These are phyloP conservation scores for Pulveroboletus ravenelii DNA, from an alignment of 768 basidiomycete species.

Conservation along the genomic window DNA sequence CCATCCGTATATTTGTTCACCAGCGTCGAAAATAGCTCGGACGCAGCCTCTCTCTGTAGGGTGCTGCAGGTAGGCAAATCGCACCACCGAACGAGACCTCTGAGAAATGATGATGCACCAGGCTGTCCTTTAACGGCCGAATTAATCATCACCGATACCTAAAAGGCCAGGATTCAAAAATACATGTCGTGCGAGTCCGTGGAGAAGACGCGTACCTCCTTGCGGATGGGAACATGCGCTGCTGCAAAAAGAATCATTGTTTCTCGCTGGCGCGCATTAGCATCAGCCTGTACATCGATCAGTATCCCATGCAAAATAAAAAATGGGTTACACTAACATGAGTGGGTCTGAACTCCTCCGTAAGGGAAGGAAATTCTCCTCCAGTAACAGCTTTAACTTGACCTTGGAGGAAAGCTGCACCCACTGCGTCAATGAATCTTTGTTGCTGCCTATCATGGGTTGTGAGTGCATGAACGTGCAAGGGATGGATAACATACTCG, in stretches of 20 bases:
- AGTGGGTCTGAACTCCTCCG: conserved; percentile 44
- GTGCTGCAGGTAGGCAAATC: conserved; percentile 42
- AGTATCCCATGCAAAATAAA: not conserved
- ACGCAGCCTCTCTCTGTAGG: conserved; percentile 51
- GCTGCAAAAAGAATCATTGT: conserved; percentile 65
- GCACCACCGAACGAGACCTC: conserved; percentile 56
- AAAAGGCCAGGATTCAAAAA: not conserved
- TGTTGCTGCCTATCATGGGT: conserved; percentile 51
- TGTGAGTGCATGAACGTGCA: not conserved
- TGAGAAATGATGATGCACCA: conserved; percentile 48
- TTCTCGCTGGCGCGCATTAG: conserved; percentile 47
- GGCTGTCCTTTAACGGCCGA: conserved; percentile 37
- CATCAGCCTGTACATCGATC: conserved; percentile 12
- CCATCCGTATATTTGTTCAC: conserved; percentile 76
- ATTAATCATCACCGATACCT: conserved; percentile 38
- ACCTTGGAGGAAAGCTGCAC: conserved; percentile 39
- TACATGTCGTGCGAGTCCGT: not conserved
- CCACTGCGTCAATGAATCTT: conserved; percentile 43
- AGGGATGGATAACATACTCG: conserved; percentile 49
- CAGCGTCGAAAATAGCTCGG: conserved; percentile 58
- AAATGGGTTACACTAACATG: conserved; percentile 34
- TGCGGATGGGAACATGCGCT: conserved; percentile 56
- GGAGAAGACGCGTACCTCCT: conserved; percentile 47
- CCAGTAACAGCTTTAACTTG: conserved; percentile 47
- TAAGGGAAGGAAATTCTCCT: conserved; percentile 43